Evolutionary conservation across 1,284 basidiomycete genomes (phyloP), one percentile per base, ranked within the genome.

Genomic region (Apiotrichum porosum): DNA sequence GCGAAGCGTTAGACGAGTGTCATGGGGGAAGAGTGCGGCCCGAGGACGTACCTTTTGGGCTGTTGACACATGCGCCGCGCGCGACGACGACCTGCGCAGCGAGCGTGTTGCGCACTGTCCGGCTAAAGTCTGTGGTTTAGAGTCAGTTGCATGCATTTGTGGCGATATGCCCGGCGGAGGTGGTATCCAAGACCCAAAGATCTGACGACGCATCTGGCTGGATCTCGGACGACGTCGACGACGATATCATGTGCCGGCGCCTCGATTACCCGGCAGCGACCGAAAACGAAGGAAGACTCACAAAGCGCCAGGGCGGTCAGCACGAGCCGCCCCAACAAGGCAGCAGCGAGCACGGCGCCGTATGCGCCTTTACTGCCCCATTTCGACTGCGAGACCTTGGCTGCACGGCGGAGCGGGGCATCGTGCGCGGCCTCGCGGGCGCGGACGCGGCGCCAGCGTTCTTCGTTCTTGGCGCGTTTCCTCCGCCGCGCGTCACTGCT

Each of bases 341-440:
- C 14, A 0, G 49, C 49, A 2, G 40, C 28, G 2, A 26, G 36
- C 23, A 49, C 23, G 1, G 49, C 47, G n/a, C 47, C 43, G 8
- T 9, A 12, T 14, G 46, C 30, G 2, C 49, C 53, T 2, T 43
- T 23, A n/a, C 31, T 6, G 23, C 26, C 26, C 26, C 26, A 28
- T 12, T 28, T 28, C 8, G 31, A 12, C 24, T 51, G 37, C 5
- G 44, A 49, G 4, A 23, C 32, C 26, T 49, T 48, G 12, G 53
- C 53, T n/a, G 40, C 39, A 1, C 49, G 36, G 13, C 53, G 49
- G 26, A 55, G 37, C 9, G 53, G 53, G 15, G 53, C 53, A 22
- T 55, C 53, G 42, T 55, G 53, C 9, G 53, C 53, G 1, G 53
- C 53, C 26, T 55, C 53, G 18, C 53, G 46, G n/a, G 53, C 53